Evolutionary conservation across 1,284 basidiomycete genomes (phyloP).

Genomic region (Cutaneotrichosporon sp.): DNA sequence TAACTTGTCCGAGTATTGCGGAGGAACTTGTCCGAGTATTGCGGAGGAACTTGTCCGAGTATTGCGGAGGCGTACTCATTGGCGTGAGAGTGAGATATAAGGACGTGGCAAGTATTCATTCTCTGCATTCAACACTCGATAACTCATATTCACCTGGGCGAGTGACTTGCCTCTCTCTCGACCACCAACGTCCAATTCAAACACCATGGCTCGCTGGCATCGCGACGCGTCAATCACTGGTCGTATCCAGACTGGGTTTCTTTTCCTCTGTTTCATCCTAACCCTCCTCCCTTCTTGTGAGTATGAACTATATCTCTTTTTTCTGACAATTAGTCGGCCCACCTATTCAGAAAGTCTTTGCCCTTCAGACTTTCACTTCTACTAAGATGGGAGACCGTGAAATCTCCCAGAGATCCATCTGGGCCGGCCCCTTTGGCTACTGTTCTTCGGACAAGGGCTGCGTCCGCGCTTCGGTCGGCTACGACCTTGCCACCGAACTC

Average conservation of each 20-base stretch:
- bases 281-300: background rate
- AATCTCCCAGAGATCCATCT: background rate
- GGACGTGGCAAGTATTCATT: background rate
- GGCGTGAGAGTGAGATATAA: background rate
- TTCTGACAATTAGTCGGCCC: constrained; percentile 1
- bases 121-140: no score
- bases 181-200: no score
- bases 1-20: background rate
- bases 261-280: constrained; percentile 1
- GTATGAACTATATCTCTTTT: background rate
- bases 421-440: constrained; percentile 2
- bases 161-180: no score
- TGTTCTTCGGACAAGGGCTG: background rate
- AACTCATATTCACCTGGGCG: no score
- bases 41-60: background rate
- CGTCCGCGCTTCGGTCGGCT: background rate
- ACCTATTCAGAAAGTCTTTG: background rate
- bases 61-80: background rate
- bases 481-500: background rate
- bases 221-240: constrained; percentile 1
- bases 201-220: constrained; percentile 2
- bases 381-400: no score
- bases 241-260: background rate
- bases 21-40: no score
- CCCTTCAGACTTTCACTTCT: background rate